Base-by-base conservation (phyloP, 2,329 filamentous ascomycete species). In the Colletotrichum abscissum region DNA sequence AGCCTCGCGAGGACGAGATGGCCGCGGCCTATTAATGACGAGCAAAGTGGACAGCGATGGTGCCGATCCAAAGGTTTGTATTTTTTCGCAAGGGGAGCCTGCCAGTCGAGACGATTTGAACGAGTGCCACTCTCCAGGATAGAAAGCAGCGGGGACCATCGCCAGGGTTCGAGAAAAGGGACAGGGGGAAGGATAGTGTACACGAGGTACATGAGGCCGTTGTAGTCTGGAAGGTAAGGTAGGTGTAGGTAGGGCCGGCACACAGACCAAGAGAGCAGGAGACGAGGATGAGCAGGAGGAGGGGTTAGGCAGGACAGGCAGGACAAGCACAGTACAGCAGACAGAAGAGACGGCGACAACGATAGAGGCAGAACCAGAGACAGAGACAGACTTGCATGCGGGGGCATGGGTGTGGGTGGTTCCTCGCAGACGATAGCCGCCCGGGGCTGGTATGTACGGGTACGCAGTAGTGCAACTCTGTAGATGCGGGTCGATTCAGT, bases 381-480 rank as follows among this genome's bases (percentile, higher is more conserved):
- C 30, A 38, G 28, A 22, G 11, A 14, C 24, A 58, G 28, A 63
- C 33, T 63, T 22, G 69, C 69, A 73, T 73, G 69, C 73, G 73
- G 71, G 63, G 58, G 65, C 71, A 70, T 59, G 71, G 71, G 56
- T 64, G 58, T 60, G 63, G 56, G 35, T 52, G 59, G 67, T 71
- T 75, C 26, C 55, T 73, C 70, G 63, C 66, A 74, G 71, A 30
- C 65, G 73, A 74, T 75, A 75, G 73, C 73, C 73, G 73, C 73
- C 72, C 73, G 55, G 67, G 62, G 71, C 71, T 71, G 59, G 60
- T 65, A 56, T 46, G 52, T 58, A 73, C 70, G 67, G 73, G 52
- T 35, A 35, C 33, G 33, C 33, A 35, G 33, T 71, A 71, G 65
- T 60, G 64, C 52, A 38, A 57, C 33, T 56, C 30, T 57, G 64